phyloP scores from a whole-genome alignment of 345 rosid species.

The Ricinus communis region DNA sequence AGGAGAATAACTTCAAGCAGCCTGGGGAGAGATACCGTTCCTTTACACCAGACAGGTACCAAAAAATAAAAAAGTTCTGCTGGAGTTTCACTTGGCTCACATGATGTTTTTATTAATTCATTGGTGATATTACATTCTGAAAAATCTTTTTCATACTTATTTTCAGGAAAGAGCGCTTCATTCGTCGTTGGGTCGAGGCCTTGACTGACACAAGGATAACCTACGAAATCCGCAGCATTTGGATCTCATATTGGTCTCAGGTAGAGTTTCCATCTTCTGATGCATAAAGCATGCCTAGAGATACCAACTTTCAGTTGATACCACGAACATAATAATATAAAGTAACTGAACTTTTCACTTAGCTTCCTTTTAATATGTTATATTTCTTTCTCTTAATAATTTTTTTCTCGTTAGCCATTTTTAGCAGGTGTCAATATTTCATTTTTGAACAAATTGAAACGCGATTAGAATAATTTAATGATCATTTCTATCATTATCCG shows the following conservation, averaged over 20 bases:
- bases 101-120: not conserved
- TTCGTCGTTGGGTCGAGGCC: conserved; percentile 23
- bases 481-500: too few species aligned
- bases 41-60: conserved; percentile 28
- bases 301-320: too few species aligned
- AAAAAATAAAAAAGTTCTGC: not conserved
- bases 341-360: too few species aligned
- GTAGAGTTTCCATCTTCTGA: conserved; percentile 4
- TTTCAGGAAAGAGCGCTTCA: conserved; percentile 29
- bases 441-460: too few species aligned
- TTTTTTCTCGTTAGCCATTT: too few species aligned
- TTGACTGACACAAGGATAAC: conserved; percentile 29
- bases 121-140: not conserved
- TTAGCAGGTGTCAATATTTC: too few species aligned
- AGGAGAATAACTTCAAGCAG: conserved; percentile 38
- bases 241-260: conserved; percentile 34
- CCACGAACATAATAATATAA: too few species aligned
- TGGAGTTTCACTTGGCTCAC: not conserved
- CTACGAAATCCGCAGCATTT: conserved; percentile 31
- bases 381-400: too few species aligned
- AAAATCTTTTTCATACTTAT: not conserved
- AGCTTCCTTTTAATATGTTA: too few species aligned
- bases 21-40: conserved; percentile 36
- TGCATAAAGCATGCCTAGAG: too few species aligned
- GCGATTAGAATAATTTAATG: too few species aligned